Evolutionary conservation across 2,329 filamentous ascomycete genomes (phyloP).

Genomic region (Akanthomyces muscarius): DNA sequence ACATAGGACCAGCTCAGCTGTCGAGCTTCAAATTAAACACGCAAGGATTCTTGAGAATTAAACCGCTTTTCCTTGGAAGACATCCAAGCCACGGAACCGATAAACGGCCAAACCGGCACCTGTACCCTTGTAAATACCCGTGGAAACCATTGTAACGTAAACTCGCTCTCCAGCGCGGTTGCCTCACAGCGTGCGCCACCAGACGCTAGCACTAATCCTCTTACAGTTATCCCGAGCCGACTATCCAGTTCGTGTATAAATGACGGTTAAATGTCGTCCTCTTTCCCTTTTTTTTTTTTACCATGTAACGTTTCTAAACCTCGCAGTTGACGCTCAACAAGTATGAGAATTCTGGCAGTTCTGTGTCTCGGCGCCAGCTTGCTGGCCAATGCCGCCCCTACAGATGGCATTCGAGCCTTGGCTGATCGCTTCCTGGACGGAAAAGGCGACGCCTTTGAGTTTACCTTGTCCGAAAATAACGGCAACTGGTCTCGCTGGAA

Average conservation of each 20-base stretch:
- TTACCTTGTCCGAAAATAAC: constrained; percentile 17
- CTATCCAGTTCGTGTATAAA: not conserved
- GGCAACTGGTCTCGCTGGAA: constrained; percentile 23
- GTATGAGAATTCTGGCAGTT: not conserved
- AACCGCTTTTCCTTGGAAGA: not conserved
- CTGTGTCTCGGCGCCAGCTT: not conserved
- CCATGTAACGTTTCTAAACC: not conserved
- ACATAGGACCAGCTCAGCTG: no score
- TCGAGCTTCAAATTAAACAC: not conserved
- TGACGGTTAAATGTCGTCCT: not conserved
- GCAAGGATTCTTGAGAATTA: not conserved
- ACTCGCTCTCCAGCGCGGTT: not conserved
- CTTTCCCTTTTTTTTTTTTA: not conserved
- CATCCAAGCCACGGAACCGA: not conserved
- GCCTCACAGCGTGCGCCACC: not conserved
- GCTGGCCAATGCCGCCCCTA: not conserved
- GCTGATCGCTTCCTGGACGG: constrained; percentile 21
- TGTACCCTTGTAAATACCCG: not conserved
- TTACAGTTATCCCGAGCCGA: not conserved
- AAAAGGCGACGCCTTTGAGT: constrained; percentile 19
- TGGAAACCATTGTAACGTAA: not conserved
- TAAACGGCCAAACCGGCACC: not conserved
- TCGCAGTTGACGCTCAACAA: not conserved
- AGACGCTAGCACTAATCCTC: not conserved
- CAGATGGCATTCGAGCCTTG: constrained; percentile 19